A percentile compares a stretch with the other conserved stretches of the same genome.
Conservation (phyloP, 768 basidiomycete genomes). For the Lactarius hengduanensis region DNA sequence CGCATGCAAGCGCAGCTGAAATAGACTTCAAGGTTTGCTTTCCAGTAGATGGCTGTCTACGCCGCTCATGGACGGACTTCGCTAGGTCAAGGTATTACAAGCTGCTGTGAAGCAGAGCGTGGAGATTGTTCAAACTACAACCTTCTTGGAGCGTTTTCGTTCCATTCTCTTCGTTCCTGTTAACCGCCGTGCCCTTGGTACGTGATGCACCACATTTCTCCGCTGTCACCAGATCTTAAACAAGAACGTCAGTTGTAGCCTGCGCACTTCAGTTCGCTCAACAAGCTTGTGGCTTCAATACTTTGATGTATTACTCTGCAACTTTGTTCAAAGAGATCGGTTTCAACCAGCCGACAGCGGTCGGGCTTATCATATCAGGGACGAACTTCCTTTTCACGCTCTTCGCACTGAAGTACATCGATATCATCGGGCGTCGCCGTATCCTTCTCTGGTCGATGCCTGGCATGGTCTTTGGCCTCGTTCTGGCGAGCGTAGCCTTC, state of each 20-base stretch:
- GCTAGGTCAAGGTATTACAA: slow-evolving; percentile 56
- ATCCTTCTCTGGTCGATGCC: slow-evolving; percentile 73
- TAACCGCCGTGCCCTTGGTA: slow-evolving; percentile 70
- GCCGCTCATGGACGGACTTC: neutral
- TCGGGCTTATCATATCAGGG: slow-evolving; percentile 73
- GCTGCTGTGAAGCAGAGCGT: slow-evolving; percentile 60
- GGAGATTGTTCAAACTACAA: slow-evolving; percentile 59
- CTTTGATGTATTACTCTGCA: slow-evolving; percentile 50
- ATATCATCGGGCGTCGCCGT: slow-evolving; percentile 63
- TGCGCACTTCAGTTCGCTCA: slow-evolving; percentile 84
- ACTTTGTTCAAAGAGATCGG: slow-evolving; percentile 80
- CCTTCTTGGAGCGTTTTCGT: slow-evolving; percentile 48
- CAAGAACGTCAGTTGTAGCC: slow-evolving; percentile 54
- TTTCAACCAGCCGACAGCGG: slow-evolving; percentile 78
- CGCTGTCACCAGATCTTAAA: neutral
- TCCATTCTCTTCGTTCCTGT: slow-evolving; percentile 53
- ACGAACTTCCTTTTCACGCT: slow-evolving; percentile 81
- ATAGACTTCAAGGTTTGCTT: slow-evolving; percentile 58
- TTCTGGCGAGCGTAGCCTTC: slow-evolving; percentile 63
- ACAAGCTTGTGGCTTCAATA: slow-evolving; percentile 77
- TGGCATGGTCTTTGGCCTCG: slow-evolving; percentile 67
- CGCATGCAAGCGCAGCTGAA: slow-evolving; percentile 49
- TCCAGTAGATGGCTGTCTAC: neutral
- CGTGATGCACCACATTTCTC: slow-evolving; percentile 29
- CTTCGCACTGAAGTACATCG: slow-evolving; percentile 71